Base-by-base conservation (phyloP, 2,329 filamentous ascomycete genomes). In the Colletotrichum camelliae region DNA sequence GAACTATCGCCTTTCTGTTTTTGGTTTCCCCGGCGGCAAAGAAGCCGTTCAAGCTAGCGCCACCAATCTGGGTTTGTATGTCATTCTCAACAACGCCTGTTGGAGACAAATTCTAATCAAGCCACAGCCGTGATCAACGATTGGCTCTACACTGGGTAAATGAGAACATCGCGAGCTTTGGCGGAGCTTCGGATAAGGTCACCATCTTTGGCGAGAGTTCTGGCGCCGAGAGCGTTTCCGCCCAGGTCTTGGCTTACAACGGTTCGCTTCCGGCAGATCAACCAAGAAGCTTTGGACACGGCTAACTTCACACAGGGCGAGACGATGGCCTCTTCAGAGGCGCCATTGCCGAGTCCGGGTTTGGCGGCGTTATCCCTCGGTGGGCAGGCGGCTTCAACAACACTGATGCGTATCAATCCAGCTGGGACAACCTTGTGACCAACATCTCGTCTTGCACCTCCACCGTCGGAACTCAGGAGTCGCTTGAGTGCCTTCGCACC, bases 161-260 rank as follows among this genome's bases (percentile, higher is more conserved):
- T 60, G 87, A 86, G 77, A 89, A 86, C 73, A 87, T 89, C 43
- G 80, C 77, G 9, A 80, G 82, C 4, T 89, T 89, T 69, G 87
- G 87, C 24, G 88, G 87, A 7, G 84, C 88, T 48, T 82, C 86
- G 15, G 72, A 79, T 4, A 85, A 88, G 67, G 87, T 89, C n/a
- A 89, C 87, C 2, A 83, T 90, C 48, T 90, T 86, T 81, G 89
- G 87, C 39, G 87, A 90, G 79, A 89, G 86, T 21, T 88, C 89
- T 2, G 89, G 89, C 3, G 88, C 82, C 24, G 86, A 86, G 74
- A 87, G 85, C 7, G 86, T 89, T 2, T 84, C 86, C 4, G 81
- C 82, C 4, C 88, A 90, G 62, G 82, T 89, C 1, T 80, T 87
- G 21, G 88, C 88, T 7, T 89, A 89, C 72, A 86, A 87, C 16